These are phyloP conservation scores for Scheffersomyces insectosa DNA, from an alignment of 1,139 yeast genomes.

Conservation along the genomic window DNA sequence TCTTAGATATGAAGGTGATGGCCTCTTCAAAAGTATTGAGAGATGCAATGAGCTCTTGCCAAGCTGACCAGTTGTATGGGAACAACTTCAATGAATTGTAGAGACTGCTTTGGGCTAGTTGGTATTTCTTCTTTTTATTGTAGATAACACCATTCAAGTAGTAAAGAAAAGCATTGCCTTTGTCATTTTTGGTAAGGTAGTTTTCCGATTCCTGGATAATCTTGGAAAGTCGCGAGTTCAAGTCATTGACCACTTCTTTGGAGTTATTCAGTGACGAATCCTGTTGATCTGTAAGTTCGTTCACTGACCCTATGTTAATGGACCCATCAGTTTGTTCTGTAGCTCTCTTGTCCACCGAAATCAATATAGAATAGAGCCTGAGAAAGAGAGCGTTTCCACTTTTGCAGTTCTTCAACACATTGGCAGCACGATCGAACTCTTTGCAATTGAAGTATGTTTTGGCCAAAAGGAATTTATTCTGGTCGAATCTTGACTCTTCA, in stretches of 20 bases:
- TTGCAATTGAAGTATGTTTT: constrained; percentile 76
- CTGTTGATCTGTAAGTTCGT: constrained; percentile 5
- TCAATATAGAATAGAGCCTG: constrained; percentile 63
- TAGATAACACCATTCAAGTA: constrained; percentile 71
- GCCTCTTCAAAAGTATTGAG: constrained; percentile 68
- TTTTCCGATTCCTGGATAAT: constrained; percentile 44
- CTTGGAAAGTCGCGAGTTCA: constrained; percentile 37
- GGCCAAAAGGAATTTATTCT: constrained; percentile 57
- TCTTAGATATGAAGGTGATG: constrained; percentile 40
- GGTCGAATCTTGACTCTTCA: constrained; percentile 16
- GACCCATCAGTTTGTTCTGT: constrained; percentile 74
- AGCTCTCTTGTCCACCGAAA: constrained; percentile 72
- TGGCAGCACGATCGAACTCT: constrained; percentile 81
- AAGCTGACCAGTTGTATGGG: constrained; percentile 93
- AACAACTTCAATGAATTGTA: constrained; percentile 59
- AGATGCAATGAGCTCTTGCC: constrained; percentile 79
- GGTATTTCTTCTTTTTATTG: constrained; percentile 59
- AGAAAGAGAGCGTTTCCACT: constrained; percentile 64
- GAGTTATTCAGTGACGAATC: constrained; percentile 7
- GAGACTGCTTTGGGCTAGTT: constrained; percentile 60
- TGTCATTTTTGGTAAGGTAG: constrained; percentile 22
- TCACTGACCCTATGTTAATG: constrained; percentile 29
- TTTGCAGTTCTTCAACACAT: constrained; percentile 51
- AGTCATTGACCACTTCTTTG: constrained; percentile 15
- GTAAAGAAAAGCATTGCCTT: constrained; percentile 60